Percentiles rank a stretch among this genome's conserved stretches.
phyloP scores from a whole-genome alignment of 495 filamentous ascomycete species.

The Aspergillus bridgeri region DNA sequence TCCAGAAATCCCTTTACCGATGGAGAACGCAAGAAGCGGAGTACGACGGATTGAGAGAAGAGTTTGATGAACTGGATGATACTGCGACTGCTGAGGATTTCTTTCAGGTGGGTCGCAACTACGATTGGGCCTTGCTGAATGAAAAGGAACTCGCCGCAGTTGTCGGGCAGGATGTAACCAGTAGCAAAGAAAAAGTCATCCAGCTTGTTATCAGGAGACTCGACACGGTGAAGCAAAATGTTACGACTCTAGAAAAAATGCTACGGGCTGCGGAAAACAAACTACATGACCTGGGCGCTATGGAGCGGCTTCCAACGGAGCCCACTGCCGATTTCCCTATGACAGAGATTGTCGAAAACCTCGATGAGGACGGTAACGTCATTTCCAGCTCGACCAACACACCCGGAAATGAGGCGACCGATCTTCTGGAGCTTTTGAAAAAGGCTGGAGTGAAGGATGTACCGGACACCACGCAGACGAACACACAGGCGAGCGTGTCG shows the following conservation, averaged over 20 bases:
- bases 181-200: constrained; percentile 59
- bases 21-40: constrained; percentile 91
- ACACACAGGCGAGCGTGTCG: not conserved
- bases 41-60: constrained; percentile 83
- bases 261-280: constrained; percentile 65
- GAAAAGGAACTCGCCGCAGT: constrained; percentile 50
- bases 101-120: constrained; percentile 44
- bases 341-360: constrained; percentile 83
- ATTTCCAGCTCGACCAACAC: constrained; percentile 59
- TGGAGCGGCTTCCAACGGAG: constrained; percentile 23
- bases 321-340: constrained; percentile 55
- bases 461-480: constrained; percentile 24
- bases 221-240: constrained; percentile 85
- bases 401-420: constrained; percentile 57
- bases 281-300: constrained; percentile 48
- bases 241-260: constrained; percentile 60
- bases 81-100: constrained; percentile 50
- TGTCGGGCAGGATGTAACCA: constrained; percentile 31
- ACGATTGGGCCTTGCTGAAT: constrained; percentile 52
- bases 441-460: constrained; percentile 65
- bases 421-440: constrained; percentile 62
- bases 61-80: constrained; percentile 56
- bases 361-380: constrained; percentile 89
- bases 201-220: constrained; percentile 70
- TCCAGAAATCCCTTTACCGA: constrained; percentile 71